Conservation (phyloP, 1,139 yeast species). For the Kodamaea plutei region DNA sequence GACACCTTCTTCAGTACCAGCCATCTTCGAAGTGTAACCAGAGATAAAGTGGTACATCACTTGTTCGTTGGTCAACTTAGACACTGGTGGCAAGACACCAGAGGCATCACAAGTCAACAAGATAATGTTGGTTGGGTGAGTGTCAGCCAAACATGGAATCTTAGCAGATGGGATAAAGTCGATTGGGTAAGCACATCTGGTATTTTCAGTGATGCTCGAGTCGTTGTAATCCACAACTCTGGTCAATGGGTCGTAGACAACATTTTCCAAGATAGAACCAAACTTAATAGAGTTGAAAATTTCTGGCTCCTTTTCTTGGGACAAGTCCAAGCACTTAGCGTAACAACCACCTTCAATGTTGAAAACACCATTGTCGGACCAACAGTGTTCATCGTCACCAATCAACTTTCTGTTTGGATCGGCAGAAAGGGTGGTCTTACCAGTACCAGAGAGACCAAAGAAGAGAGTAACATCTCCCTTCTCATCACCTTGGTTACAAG, state of each 20-base stretch:
- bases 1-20: constrained; percentile 98
- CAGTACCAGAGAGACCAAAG: constrained; percentile 97
- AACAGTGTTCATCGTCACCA: constrained; percentile 99
- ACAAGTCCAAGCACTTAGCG: constrained; percentile 92
- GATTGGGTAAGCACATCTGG: constrained; percentile 98
- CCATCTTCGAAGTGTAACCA: constrained; percentile 99
- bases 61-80: constrained; percentile 89
- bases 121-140: constrained; percentile 89
- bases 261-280: constrained; percentile 93
- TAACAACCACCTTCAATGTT: constrained; percentile 99
- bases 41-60: constrained; percentile 99
- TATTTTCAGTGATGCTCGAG: constrained; percentile 86
- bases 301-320: constrained; percentile 95
- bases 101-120: constrained; percentile 96
- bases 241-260: constrained; percentile 73
- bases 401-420: constrained; percentile 92
- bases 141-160: constrained; percentile 87
- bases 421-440: constrained; percentile 96
- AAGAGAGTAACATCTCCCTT: constrained; percentile 84
- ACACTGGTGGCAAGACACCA: constrained; percentile 96
- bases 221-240: constrained; percentile 86
- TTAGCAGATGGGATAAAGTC: constrained; percentile 95
- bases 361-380: constrained; percentile 98
- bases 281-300: constrained; percentile 92
- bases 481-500: constrained; percentile 83